Percentiles rank a stretch among this genome's conserved stretches.
Evolutionary conservation across 176 grass and related monocot genomes (phyloP).

Genomic region (Chloris gayana): DNA sequence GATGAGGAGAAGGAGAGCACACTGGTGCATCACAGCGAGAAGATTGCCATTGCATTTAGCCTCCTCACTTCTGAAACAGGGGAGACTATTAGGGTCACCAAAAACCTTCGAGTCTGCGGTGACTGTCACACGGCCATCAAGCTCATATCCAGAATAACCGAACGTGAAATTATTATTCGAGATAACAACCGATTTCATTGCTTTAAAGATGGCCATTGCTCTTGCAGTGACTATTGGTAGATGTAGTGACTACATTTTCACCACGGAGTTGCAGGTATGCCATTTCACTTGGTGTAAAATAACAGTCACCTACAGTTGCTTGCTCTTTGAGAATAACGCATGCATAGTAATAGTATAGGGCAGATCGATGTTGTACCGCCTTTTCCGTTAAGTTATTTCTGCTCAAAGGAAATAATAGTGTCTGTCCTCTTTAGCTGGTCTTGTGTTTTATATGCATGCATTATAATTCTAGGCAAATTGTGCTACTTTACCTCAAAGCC

Average conservation of each 20-base stretch:
- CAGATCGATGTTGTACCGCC: background rate
- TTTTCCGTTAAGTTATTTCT: background rate
- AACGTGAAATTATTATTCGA: conserved; percentile 55
- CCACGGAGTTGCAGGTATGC: background rate
- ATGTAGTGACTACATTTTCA: background rate
- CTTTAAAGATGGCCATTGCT: conserved; percentile 71
- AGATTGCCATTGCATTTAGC: conserved; percentile 66
- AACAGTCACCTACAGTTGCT: background rate
- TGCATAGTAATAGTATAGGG: background rate
- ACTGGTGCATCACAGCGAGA: conserved; percentile 67
- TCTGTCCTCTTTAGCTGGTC: background rate
- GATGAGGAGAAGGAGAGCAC: conserved; percentile 67
- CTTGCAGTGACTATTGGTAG: conserved; percentile 76
- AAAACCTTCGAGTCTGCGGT: conserved; percentile 66
- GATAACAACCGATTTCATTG: conserved; percentile 70
- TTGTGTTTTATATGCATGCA: background rate
- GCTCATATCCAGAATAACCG: conserved; percentile 56
- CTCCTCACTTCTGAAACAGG: conserved; percentile 45
- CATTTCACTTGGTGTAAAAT: conserved; percentile 5
- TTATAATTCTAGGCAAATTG: background rate
- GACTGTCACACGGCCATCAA: conserved; percentile 67
- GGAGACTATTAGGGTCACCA: conserved; percentile 57
- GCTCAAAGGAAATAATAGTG: background rate
- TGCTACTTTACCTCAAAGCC: background rate
- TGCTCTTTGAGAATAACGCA: background rate